These are phyloP conservation scores for Venturia asperata DNA, from an alignment of 2,329 filamentous ascomycete species.

Conservation along the genomic window DNA sequence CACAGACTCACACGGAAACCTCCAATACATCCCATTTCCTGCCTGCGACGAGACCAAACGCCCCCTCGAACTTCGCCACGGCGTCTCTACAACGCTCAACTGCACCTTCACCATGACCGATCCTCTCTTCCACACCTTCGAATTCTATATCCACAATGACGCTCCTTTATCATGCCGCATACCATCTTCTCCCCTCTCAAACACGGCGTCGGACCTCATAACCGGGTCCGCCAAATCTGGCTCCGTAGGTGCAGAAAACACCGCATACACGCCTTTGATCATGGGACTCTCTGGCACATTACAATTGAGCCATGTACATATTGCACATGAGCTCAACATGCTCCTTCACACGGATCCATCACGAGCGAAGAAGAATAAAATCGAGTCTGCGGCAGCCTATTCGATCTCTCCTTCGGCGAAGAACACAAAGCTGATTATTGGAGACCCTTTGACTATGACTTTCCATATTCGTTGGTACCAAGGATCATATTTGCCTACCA, in stretches of 20 bases:
- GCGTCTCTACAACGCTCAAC: slow-evolving; percentile 55
- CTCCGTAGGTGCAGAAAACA: slow-evolving; percentile 30
- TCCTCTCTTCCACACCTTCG: slow-evolving; percentile 78
- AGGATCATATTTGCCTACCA: slow-evolving; percentile 57
- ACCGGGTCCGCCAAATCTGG: slow-evolving; percentile 33
- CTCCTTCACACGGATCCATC: slow-evolving; percentile 58
- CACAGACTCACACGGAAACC: slow-evolving; percentile 68
- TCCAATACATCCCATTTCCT: slow-evolving; percentile 89
- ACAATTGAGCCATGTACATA: slow-evolving; percentile 81
- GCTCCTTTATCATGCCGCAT: slow-evolving; percentile 87
- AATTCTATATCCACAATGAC: slow-evolving; percentile 98
- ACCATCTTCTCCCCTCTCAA: slow-evolving; percentile 60
- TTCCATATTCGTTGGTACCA: slow-evolving; percentile 87
- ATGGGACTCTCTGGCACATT: slow-evolving; percentile 85
- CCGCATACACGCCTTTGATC: slow-evolving; percentile 68
- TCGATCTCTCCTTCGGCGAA: slow-evolving; percentile 59
- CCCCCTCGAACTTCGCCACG: slow-evolving; percentile 49
- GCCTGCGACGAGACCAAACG: slow-evolving; percentile 79
- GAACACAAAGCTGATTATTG: slow-evolving; percentile 68
- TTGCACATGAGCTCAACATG: slow-evolving; percentile 84
- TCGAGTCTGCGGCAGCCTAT: slow-evolving; percentile 85
- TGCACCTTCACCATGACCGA: slow-evolving; percentile 74
- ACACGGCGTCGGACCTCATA: slow-evolving; percentile 1
- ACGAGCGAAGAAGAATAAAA: slow-evolving; percentile 51
- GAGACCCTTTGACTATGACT: slow-evolving; percentile 70